Percentiles rank a stretch among this genome's conserved stretches.
Conservation (phyloP, 257 asterid species). For the Solanum bulbocastanum region DNA sequence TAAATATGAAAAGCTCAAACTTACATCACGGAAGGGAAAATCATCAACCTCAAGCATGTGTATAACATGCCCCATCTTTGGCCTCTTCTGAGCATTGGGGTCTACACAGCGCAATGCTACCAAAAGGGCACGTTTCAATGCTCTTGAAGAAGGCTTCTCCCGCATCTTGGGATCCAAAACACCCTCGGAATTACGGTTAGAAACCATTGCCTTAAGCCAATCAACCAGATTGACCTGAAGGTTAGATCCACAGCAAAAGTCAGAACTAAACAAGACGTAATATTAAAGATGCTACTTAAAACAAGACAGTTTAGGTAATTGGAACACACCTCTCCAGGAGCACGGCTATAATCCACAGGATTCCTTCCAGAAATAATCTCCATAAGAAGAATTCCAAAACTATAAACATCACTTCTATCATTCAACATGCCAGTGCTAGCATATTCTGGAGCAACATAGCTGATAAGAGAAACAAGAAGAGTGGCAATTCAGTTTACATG, state of each 20-base stretch:
- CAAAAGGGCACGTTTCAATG: conserved; percentile 27
- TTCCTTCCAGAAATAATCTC: conserved; percentile 21
- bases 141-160: conserved; percentile 24
- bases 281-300: neutral
- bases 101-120: conserved; percentile 34
- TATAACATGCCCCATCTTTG: conserved; percentile 27
- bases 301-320: neutral
- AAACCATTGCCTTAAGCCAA: conserved; percentile 28
- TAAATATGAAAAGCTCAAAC: neutral
- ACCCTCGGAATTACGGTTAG: conserved; percentile 26
- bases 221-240: conserved; percentile 15
- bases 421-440: conserved; percentile 25
- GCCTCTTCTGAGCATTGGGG: conserved; percentile 28
- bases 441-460: conserved; percentile 31
- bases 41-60: conserved; percentile 35
- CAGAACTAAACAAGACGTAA: neutral
- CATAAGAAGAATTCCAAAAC: conserved; percentile 20
- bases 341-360: conserved; percentile 22
- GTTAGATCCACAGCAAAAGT: neutral
- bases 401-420: conserved; percentile 23
- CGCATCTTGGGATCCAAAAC: conserved; percentile 23
- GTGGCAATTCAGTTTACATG: neutral
- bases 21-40: conserved; percentile 23
- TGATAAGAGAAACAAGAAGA: neutral
- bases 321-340: conserved; percentile 19